Percentiles rank a stretch among this genome's conserved stretches.
These are phyloP conservation scores for Diaporthe amygdali DNA, from an alignment of 2,329 filamentous ascomycete genomes.

Conservation along the genomic window DNA sequence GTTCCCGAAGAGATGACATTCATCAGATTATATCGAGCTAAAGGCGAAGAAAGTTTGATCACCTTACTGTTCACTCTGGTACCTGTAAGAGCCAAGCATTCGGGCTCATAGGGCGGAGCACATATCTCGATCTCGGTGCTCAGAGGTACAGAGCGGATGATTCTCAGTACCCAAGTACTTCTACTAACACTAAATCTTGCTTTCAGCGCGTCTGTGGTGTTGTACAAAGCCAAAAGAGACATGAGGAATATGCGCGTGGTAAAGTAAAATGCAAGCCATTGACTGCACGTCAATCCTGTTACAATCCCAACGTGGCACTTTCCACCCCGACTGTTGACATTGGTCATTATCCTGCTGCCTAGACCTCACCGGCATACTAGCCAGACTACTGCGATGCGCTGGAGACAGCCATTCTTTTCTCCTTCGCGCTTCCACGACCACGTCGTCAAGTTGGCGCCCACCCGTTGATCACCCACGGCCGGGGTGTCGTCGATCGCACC, in stretches of 20 bases:
- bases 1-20: not conserved
- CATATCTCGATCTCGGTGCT: not conserved
- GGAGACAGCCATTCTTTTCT: not conserved
- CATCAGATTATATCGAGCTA: not conserved
- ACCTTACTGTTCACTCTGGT: not conserved
- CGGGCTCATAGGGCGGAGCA: not conserved
- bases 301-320: not conserved
- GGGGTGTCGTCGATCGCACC: not conserved
- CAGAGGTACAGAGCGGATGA: not conserved
- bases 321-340: not conserved
- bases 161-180: not conserved
- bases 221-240: not conserved
- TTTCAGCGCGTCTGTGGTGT: not conserved
- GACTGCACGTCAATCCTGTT: not conserved
- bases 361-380: not conserved
- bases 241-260: not conserved
- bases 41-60: too few species aligned
- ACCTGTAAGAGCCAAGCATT: not conserved
- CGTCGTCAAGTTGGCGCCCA: not conserved
- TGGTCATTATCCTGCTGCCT: constrained; percentile 6
- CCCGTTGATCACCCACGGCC: not conserved
- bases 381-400: not conserved
- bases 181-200: not conserved
- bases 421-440: not conserved
- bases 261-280: not conserved